A percentile compares a stretch with the other conserved stretches of the same genome.
These are phyloP conservation scores for Ceratocystis diversiconidia DNA, from an alignment of 2,329 filamentous ascomycete genomes.

Conservation along the genomic window DNA sequence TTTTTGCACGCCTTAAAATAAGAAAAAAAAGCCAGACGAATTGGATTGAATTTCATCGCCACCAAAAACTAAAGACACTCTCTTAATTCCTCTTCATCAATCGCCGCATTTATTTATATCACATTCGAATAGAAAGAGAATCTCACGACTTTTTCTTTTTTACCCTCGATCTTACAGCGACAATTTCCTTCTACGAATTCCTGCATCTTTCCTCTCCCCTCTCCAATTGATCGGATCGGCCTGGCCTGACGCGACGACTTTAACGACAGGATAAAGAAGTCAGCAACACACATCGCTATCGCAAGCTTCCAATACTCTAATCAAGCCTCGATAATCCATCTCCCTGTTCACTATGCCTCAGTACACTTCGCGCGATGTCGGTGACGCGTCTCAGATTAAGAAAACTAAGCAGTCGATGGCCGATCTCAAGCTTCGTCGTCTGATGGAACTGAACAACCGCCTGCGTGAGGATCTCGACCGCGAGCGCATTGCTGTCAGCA, in stretches of 20 bases:
- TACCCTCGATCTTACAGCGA: background rate
- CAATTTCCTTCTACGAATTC: background rate
- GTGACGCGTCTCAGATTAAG: slow-evolving; percentile 54
- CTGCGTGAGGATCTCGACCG: slow-evolving; percentile 91
- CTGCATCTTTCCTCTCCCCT: background rate
- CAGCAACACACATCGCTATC: background rate
- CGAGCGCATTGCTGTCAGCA: slow-evolving; percentile 88
- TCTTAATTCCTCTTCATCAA: background rate
- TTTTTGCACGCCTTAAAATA: background rate
- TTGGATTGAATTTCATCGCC: background rate
- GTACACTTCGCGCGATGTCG: slow-evolving; percentile 52
- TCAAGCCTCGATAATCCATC: background rate
- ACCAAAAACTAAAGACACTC: background rate
- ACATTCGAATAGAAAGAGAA: background rate
- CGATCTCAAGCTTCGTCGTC: slow-evolving; percentile 85
- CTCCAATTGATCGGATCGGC: background rate
- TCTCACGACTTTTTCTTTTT: background rate
- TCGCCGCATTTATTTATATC: background rate
- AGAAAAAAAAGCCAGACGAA: background rate
- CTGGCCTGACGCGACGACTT: background rate
- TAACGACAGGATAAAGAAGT: background rate
- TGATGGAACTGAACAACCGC: slow-evolving; percentile 94
- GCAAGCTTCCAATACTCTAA: background rate
- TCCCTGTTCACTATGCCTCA: slow-evolving; percentile 40
- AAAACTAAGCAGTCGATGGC: slow-evolving; percentile 99